phyloP scores from a whole-genome alignment of 371 early-diverging fungal genomes.

The Zychaea mexicana region DNA sequence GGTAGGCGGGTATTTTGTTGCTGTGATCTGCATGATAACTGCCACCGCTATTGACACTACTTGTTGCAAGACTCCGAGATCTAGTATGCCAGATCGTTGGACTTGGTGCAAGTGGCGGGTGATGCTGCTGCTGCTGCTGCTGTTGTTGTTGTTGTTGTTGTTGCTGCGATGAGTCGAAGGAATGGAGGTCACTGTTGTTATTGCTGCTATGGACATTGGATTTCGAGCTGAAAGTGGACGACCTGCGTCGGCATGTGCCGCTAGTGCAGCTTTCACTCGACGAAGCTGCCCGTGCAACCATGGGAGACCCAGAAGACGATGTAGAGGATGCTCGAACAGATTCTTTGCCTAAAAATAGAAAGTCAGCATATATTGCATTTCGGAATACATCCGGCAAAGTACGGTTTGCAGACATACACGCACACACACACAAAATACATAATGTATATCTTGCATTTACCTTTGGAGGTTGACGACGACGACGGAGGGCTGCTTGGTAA shows the following conservation, averaged over 20 bases:
- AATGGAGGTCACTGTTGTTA: neutral
- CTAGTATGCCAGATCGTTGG: neutral
- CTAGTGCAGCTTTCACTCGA: neutral
- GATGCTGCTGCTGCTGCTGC: neutral
- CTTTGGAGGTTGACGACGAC: neutral
- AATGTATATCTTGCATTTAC: neutral
- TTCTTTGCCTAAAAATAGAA: constrained; percentile 8
- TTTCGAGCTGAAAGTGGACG: neutral
- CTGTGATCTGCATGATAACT: neutral
- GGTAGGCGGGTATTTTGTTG: constrained; percentile 27
- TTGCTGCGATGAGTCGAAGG: neutral
- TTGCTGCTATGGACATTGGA: neutral
- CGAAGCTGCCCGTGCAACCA: neutral
- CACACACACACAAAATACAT: neutral
- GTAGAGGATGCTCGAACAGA: constrained; percentile 2
- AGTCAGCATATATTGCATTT: neutral
- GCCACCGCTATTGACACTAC: neutral
- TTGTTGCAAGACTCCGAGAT: neutral
- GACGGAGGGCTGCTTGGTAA: constrained; percentile 10
- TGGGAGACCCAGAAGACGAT: neutral
- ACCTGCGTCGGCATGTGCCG: neutral
- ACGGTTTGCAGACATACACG: no score
- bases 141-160: neutral
- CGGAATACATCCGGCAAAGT: neutral
- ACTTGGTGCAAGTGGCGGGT: no score